These are phyloP conservation scores for Phaeosphaeria sp. DNA, from an alignment of 2,329 filamentous ascomycete genomes.

Conservation along the genomic window DNA sequence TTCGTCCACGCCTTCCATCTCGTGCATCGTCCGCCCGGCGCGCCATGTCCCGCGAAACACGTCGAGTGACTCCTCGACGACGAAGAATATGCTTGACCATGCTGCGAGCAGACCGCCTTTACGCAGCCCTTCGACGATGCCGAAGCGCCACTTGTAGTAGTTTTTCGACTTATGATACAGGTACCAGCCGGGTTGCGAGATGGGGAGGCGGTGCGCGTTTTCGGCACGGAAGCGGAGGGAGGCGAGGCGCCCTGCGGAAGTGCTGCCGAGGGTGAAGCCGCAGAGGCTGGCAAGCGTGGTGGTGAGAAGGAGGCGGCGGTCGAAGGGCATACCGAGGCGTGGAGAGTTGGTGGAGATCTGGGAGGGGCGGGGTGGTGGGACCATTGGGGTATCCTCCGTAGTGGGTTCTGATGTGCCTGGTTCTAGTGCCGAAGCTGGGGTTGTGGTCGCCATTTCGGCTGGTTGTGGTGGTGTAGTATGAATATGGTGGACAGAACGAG, in stretches of 20 bases:
- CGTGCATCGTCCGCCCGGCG: constrained; percentile 50
- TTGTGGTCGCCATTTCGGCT: constrained; percentile 7
- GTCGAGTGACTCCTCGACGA: constrained; percentile 86
- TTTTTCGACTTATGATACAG: constrained; percentile 99
- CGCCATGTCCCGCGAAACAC: constrained; percentile 59
- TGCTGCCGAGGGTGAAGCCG: constrained; percentile 74
- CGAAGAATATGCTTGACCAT: constrained; percentile 78
- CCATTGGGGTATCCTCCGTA: background rate
- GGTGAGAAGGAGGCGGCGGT: constrained; percentile 70
- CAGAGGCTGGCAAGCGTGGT: constrained; percentile 67
- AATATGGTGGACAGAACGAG: background rate
- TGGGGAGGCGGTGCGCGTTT: constrained; percentile 91
- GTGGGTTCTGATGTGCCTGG: background rate
- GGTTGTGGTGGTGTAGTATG: constrained; percentile 1
- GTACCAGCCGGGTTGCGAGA: constrained; percentile 86
- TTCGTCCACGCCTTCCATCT: constrained; percentile 47
- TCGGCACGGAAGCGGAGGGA: constrained; percentile 90
- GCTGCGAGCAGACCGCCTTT: constrained; percentile 74
- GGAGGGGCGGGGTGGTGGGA: constrained; percentile 6
- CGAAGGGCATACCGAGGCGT: constrained; percentile 68
- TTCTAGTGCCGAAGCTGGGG: background rate
- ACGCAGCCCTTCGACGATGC: constrained; percentile 76
- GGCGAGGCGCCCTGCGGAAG: constrained; percentile 74
- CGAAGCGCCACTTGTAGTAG: constrained; percentile 81
- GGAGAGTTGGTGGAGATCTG: constrained; percentile 17